Base-by-base conservation (phyloP, 768 basidiomycete species). In the Dictyophora rubrovolvata region DNA sequence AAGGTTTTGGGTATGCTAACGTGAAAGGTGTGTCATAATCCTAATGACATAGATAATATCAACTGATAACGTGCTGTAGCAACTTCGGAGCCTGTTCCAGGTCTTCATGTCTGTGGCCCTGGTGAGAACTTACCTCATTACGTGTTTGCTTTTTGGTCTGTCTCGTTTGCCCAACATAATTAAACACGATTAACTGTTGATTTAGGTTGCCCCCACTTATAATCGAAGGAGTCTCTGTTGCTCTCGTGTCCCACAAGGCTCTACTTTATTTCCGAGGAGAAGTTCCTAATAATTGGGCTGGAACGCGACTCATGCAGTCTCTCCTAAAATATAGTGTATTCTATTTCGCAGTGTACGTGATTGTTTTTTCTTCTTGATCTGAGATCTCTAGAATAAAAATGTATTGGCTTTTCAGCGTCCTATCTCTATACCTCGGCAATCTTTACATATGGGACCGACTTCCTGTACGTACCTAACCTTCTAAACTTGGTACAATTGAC, bases 21-120 rank as follows among this genome's bases (percentile, higher is more conserved):
- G 49, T 59, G 11, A 34, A 50, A 52, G 57, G 57, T 52, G 3
- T 28, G 34, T 9, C 12, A 51, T 10, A 3, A 6, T 16, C 3
- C 14, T 4, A 51, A 22, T 22, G 14, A 51, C 47, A n/a, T n/a
- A 48, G n/a, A 48, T 48, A 48, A 3, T 48, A 6, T 48, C 9
- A 9, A n/a, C 47, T 48, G 18, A 47, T 9, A 48, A 46, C 18
- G 22, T 21, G 36, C 3, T 18, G 1, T 56, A n/a, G n/a, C 55
- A 17, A 47, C 20, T 9, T 57, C 33, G 5, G 18, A 51, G 49
- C 48, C 28, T 17, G 49, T 28, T 28, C 48, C 23, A 20, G 20
- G 10, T 51, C 14, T 59, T 20, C 57, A 59, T n/a, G 47, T 59
- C 22, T 59, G 57, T 42, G 57, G 57, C 33, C 57, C 57, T 2